phyloP scores from a whole-genome alignment of 2,329 filamentous ascomycete genomes.

The Pseudodiploospora longispora region DNA sequence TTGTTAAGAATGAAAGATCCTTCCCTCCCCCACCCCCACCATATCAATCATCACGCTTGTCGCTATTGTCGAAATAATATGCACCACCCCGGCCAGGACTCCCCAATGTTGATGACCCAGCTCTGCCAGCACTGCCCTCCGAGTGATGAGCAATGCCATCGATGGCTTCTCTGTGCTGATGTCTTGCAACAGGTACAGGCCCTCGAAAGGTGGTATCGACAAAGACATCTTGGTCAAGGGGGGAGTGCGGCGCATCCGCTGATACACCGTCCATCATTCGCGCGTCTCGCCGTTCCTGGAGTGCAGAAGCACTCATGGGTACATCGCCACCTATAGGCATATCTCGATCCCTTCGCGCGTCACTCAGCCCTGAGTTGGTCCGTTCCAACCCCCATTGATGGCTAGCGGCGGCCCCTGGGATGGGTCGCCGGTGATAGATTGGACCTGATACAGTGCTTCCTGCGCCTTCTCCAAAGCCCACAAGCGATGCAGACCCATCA shows the following conservation, averaged over 20 bases:
- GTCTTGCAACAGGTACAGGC: slow-evolving; percentile 37
- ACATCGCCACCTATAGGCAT: slow-evolving; percentile 30
- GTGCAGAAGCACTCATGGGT: slow-evolving; percentile 35
- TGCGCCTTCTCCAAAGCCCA: slow-evolving; percentile 88
- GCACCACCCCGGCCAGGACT: slow-evolving; percentile 35
- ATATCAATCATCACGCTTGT: too few species aligned
- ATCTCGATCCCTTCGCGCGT: slow-evolving; percentile 28
- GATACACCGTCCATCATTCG: slow-evolving; percentile 61
- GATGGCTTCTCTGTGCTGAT: slow-evolving; percentile 42
- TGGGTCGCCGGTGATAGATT: slow-evolving; percentile 50
- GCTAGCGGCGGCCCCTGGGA: slow-evolving; percentile 31
- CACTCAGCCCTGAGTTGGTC: slow-evolving; percentile 44
- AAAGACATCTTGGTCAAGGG: slow-evolving; percentile 44
- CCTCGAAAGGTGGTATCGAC: slow-evolving; percentile 58
- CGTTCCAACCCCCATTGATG: slow-evolving; percentile 40
- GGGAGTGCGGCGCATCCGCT: slow-evolving; percentile 41
- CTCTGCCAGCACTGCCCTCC: slow-evolving; percentile 42
- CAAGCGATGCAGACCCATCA: slow-evolving; percentile 73
- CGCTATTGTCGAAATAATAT: too few species aligned
- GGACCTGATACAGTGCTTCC: slow-evolving; percentile 77
- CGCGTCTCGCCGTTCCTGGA: slow-evolving; percentile 50
- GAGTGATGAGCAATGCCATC: slow-evolving; percentile 56
- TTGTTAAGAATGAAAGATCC: too few species aligned
- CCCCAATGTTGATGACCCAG: slow-evolving; percentile 30
- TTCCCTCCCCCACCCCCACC: too few species aligned